Evolutionary conservation across 768 basidiomycete genomes (phyloP).

Genomic region (Tulasnella sp.): DNA sequence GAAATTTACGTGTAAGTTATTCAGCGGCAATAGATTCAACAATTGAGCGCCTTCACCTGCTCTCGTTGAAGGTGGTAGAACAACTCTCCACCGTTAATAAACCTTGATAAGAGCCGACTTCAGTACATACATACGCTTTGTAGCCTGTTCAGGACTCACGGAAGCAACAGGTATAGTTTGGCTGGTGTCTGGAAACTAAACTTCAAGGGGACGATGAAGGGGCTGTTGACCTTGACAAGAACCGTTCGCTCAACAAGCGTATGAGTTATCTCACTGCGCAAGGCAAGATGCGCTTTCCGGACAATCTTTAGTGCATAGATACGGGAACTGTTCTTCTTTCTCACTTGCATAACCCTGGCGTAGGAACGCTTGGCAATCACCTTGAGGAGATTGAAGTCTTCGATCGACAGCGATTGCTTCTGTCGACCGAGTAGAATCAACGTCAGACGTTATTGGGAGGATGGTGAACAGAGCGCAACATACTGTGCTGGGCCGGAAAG

Average conservation of each 20-base stretch:
- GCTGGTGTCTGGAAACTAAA: slow-evolving; percentile 98
- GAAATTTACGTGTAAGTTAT: not conserved
- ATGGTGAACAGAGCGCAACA: slow-evolving; percentile 37
- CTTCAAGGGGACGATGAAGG: slow-evolving; percentile 97
- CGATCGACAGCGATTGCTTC: slow-evolving; percentile 81
- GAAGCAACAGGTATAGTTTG: slow-evolving; percentile 93
- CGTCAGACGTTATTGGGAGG: not conserved
- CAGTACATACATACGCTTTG: not conserved
- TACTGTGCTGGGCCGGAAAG: slow-evolving; percentile 76
- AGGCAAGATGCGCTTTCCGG: slow-evolving; percentile 70
- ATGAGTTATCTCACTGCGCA: slow-evolving; percentile 95
- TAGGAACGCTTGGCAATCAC: slow-evolving; percentile 98
- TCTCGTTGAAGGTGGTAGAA: slow-evolving; percentile 59
- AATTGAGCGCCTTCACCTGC: slow-evolving; percentile 38
- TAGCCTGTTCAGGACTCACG: slow-evolving; percentile 53
- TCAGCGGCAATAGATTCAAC: not conserved
- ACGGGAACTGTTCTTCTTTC: slow-evolving; percentile 92
- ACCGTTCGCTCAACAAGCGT: slow-evolving; percentile 95
- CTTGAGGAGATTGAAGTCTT: slow-evolving; percentile 93
- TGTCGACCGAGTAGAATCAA: slow-evolving; percentile 39
- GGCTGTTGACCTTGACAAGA: slow-evolving; percentile 90
- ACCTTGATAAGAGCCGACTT: slow-evolving; percentile 51
- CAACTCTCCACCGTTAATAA: slow-evolving; percentile 95
- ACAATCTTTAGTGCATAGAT: slow-evolving; percentile 96
- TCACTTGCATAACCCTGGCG: slow-evolving; percentile 99